A percentile compares a stretch with the other conserved stretches of the same genome.
Conservation (phyloP, 805 yeast genomes). For the Metschnikowia koreensis region DNA sequence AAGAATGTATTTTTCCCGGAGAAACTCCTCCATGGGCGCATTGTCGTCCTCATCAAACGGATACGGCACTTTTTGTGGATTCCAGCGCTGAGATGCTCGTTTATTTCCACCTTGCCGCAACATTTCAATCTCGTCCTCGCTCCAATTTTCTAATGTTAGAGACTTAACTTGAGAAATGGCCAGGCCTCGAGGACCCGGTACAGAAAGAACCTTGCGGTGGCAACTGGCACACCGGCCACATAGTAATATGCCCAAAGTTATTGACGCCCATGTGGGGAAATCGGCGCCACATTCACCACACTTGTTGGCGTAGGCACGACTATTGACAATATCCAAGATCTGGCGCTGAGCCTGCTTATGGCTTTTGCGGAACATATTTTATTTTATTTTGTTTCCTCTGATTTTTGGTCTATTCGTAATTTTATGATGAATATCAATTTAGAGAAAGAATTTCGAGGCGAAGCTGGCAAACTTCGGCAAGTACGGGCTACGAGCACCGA, state of each 20-base stretch:
- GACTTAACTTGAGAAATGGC: conserved; percentile 64
- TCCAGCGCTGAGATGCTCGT: conserved; percentile 61
- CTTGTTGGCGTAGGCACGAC: conserved; percentile 57
- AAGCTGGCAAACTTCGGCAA: too few relatives aligned
- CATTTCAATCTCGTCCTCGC: conserved; percentile 48
- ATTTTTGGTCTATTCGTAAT: not conserved
- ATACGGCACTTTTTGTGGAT: conserved; percentile 62
- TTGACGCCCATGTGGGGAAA: conserved; percentile 61
- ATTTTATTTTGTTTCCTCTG: not conserved
- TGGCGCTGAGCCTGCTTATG: conserved; percentile 48
- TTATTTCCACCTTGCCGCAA: conserved; percentile 57
- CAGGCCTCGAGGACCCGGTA: conserved; percentile 44
- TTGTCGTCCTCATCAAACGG: conserved; percentile 73
- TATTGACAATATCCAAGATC: conserved; percentile 59
- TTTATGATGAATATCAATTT: too few relatives aligned
- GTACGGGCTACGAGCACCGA: too few relatives aligned
- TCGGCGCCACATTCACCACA: conserved; percentile 77
- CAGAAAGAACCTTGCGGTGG: conserved; percentile 54
- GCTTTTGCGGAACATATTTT: conserved; percentile 33
- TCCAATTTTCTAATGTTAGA: conserved; percentile 72
- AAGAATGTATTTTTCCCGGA: conserved; percentile 66
- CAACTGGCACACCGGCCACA: conserved; percentile 85
- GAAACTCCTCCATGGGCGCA: conserved; percentile 50
- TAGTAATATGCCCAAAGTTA: conserved; percentile 61
- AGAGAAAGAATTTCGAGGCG: too few relatives aligned